These are phyloP conservation scores for Isatis tinctoria DNA, from an alignment of 345 rosid genomes.

Conservation along the genomic window DNA sequence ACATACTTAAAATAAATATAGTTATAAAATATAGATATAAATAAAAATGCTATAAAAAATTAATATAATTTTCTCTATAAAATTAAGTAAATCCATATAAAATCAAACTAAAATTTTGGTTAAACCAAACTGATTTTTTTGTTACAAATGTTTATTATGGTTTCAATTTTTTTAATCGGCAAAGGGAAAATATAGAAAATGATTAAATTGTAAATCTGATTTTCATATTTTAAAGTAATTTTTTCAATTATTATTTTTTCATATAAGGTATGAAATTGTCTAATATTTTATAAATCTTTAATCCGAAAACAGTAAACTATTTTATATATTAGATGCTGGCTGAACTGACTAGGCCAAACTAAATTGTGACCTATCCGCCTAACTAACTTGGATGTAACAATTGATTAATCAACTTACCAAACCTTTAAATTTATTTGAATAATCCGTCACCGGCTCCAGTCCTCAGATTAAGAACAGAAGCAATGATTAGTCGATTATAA, in stretches of 20 bases:
- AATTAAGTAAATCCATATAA: no score
- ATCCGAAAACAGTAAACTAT: not conserved
- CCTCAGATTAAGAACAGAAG: not conserved
- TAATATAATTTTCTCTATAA: no score
- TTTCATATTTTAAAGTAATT: not conserved
- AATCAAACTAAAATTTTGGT: no score
- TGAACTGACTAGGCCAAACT: slow-evolving; percentile 12
- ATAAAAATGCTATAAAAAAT: no score
- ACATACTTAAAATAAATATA: no score
- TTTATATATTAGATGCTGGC: not conserved
- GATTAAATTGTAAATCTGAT: not conserved
- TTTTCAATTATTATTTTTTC: not conserved
- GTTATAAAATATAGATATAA: no score
- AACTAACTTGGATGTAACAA: slow-evolving; percentile 25
- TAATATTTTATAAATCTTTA: not conserved
- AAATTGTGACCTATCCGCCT: not conserved
- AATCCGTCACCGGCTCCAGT: not conserved
- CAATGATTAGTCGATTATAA: slow-evolving; percentile 18
- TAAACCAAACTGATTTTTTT: no score
- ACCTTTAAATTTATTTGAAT: not conserved
- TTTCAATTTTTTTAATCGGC: no score
- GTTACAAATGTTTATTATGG: no score
- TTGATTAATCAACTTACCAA: slow-evolving; percentile 3
- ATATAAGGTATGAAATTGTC: not conserved
- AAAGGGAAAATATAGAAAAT: no score